Conservation (phyloP, 805 yeast genomes). For the Teunomyces kruisii region DNA sequence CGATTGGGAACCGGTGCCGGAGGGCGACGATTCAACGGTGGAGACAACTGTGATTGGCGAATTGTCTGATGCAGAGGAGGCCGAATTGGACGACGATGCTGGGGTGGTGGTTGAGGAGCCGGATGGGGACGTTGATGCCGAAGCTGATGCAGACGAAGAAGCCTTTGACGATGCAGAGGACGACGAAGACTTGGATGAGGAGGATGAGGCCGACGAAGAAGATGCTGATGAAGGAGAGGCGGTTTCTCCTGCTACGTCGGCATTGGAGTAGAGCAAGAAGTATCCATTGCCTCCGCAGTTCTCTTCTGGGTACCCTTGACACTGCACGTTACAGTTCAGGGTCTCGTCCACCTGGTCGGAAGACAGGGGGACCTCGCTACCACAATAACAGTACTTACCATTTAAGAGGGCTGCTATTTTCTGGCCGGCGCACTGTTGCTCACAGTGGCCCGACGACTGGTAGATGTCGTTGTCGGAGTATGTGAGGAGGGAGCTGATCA, state of each 20-base stretch:
- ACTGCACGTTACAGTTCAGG: constrained; percentile 28
- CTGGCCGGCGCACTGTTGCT: constrained; percentile 48
- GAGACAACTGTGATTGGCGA: constrained; percentile 9
- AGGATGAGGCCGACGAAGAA: constrained; percentile 7
- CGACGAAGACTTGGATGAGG: constrained; percentile 5
- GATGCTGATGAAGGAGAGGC: constrained; percentile 8
- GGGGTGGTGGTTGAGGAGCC: constrained; percentile 8
- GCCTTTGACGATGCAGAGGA: constrained; percentile 9
- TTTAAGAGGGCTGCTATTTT: constrained; percentile 37
- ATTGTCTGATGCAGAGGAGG: constrained; percentile 13
- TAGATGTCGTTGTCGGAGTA: constrained; percentile 46
- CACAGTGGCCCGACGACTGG: constrained; percentile 63
- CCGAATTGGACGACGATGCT: constrained; percentile 12
- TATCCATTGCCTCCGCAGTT: constrained; percentile 53
- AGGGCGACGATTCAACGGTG: constrained; percentile 2
- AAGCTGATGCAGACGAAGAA: constrained; percentile 10
- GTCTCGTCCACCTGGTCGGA: constrained; percentile 9
- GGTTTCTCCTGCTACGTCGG: constrained; percentile 18
- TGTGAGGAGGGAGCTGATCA: constrained; percentile 4
- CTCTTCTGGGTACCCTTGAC: constrained; percentile 64
- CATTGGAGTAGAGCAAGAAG: constrained; percentile 45
- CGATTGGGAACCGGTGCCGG: constrained; percentile 13
- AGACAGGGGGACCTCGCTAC: constrained; percentile 41
- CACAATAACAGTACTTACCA: constrained; percentile 69
- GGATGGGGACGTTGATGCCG: constrained; percentile 10